Evolutionary conservation across 1,139 yeast species (phyloP), one percentile per base, ranked within the genome.

Genomic region (Diutina siamensis): DNA sequence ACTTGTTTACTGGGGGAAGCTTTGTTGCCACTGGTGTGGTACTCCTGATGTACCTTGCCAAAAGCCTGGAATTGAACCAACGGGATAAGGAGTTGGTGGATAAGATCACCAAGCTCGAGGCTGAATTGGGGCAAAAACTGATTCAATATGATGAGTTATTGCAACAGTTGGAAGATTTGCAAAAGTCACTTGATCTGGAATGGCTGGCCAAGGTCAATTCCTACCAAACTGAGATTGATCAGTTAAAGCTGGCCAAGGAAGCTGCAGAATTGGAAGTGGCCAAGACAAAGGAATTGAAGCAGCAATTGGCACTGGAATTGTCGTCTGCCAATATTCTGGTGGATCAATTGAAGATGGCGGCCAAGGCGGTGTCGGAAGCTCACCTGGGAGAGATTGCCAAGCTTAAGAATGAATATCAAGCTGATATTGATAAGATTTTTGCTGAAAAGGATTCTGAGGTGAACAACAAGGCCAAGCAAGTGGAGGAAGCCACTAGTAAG

Each of bases 41-140:
- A 4, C 15, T 31, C 15, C 34, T 31, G 34, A 7, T 31, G 15
- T 31, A 31, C 34, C 15, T 31, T 9, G 12, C 34, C 15, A 31
- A 31, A 31, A 10, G 34, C 15, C 32, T 15, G 42, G 42, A 38
- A n/a, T 25, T 38, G 9, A 31, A 31, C 5, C 25, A 38, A 17
- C 42, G 42, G 32, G 40, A 40, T 13, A 19, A 17, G 15, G 45
- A 32, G 21, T 10, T 34, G n/a, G 35, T 21, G 18, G 45, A 44
- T 25, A 48, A 46, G 32, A 41, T 48, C 22, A 21, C 41, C 31
- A 38, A 44, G 19, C 35, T 45, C n/a, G 34, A 41, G 15, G 38
- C 45, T 15, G 44, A 44, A 42, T 44, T 44, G 47, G 45, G 35
- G 27, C 35, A n/a, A 35, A 44, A 44, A 38, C 42, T 38, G 42